phyloP scores from a whole-genome alignment of 352 stramenopile genomes.

The Globisporangium takayamanum region DNA sequence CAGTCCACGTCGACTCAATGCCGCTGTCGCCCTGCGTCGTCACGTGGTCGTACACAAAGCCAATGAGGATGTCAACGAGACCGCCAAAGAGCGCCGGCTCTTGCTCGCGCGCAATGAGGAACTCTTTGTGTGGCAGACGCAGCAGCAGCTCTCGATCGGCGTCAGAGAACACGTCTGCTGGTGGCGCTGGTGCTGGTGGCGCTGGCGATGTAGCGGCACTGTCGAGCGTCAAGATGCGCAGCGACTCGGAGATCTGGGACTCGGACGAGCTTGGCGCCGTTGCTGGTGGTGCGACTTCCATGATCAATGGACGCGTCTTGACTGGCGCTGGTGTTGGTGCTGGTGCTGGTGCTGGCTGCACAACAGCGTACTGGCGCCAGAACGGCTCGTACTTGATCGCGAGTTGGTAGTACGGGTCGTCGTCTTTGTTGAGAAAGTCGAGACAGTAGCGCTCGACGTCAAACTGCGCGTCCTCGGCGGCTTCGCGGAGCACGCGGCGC shows the following conservation, averaged over 20 bases:
- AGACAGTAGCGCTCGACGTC: constrained; percentile 94
- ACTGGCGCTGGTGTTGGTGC: background rate
- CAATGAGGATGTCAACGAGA: constrained; percentile 92
- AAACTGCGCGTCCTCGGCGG: constrained; percentile 91
- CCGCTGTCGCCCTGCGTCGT: constrained; percentile 93
- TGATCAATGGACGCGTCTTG: constrained; percentile 20
- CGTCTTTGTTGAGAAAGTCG: constrained; percentile 86
- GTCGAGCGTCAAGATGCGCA: constrained; percentile 4
- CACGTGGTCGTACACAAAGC: constrained; percentile 95
- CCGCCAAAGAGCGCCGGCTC: constrained; percentile 66
- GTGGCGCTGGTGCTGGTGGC: background rate
- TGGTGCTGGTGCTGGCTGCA: constrained; percentile 1
- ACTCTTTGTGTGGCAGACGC: constrained; percentile 74
- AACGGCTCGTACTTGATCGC: constrained; percentile 88
- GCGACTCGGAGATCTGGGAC: background rate
- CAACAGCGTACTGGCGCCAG: constrained; percentile 63
- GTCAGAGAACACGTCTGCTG: constrained; percentile 30
- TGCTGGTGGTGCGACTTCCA: constrained; percentile 23
- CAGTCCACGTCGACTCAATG: constrained; percentile 96
- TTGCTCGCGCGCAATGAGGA: constrained; percentile 51
- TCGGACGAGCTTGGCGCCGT: background rate
- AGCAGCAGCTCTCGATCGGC: constrained; percentile 70
- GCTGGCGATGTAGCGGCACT: constrained; percentile 2
- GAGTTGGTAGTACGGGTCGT: constrained; percentile 92
- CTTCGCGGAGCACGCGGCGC: constrained; percentile 63